Base-by-base conservation (phyloP, 1,284 basidiomycete genomes). In the Meira miltonrushii region DNA sequence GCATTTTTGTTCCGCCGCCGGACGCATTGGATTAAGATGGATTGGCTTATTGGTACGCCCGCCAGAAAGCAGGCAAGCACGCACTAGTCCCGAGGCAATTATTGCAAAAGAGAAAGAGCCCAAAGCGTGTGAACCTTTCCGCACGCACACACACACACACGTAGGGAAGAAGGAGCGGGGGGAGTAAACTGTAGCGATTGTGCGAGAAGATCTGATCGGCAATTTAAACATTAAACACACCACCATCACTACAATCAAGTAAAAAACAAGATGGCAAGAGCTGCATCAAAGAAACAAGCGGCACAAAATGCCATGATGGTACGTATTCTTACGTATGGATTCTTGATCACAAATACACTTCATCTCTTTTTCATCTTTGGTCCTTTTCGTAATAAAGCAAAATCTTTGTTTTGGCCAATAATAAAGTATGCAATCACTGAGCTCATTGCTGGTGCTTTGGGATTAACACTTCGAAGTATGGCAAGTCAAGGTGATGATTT, bases 401-500 rank as follows among this genome's bases (percentile, higher is more conserved):
- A 48, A n/a, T 13, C 44, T 43, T 56, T 10, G 25, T 54, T 53
- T 25, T n/a, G 19, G 11, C 55, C 44, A 44, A 49, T 63, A n/a
- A 65, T 62, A 38, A 61, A 57, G 51, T 77, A 71, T 60, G 64
- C 58, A 25, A 60, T 59, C 13, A 72, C 78, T 5, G 75, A 79
- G 52, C 65, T 62, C 9, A 44, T 78, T 19, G 78, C 75, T 0
- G 59, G 71, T 17, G 59, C 47, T 2, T 59, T 78, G 15, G 75
- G 68, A 63, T 41, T 67, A 37, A 66, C 66, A 57, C 60, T 79
- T 23, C 54, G 67, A 50, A 56, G 57, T n/a, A 79, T 79, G 78
- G 77, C 75, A 1, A 52, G 52, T 5, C 52, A 64, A 13, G 78
- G 78, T 12, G 72, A 75, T 40, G 74, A 79, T 57, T 62, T 79